phyloP scores from a whole-genome alignment of 179 eudicot species.

The Patellifolia procumbens region DNA sequence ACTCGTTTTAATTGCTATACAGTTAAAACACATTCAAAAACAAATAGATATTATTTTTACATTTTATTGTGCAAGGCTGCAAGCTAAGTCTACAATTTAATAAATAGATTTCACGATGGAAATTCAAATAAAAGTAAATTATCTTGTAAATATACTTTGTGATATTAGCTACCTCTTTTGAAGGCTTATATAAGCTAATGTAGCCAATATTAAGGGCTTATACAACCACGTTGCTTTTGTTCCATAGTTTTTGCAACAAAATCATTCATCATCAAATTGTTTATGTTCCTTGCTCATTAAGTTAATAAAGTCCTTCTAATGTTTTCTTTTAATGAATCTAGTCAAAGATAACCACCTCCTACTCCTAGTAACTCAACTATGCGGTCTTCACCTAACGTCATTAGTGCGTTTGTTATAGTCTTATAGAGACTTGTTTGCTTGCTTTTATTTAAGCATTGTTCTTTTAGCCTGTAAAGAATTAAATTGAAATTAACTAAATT shows the following conservation, averaged over 20 bases:
- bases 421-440: too few relatives aligned
- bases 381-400: neutral
- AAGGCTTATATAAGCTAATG: slow-evolving; percentile 1
- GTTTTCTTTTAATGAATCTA: neutral
- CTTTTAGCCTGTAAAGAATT: too few relatives aligned
- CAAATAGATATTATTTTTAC: too few relatives aligned
- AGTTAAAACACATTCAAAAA: too few relatives aligned
- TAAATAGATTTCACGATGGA: too few relatives aligned
- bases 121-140: too few relatives aligned
- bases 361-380: neutral
- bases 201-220: neutral
- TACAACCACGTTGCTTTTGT: neutral
- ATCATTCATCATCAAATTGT: neutral
- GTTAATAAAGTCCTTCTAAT: neutral
- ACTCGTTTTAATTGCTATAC: too few relatives aligned
- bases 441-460: too few relatives aligned
- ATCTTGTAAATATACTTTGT: too few relatives aligned
- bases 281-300: slow-evolving; percentile 7
- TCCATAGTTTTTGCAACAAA: neutral
- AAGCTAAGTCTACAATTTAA: too few relatives aligned
- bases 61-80: too few relatives aligned
- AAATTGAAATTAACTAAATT: too few relatives aligned
- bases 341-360: neutral
- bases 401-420: neutral
- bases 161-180: neutral